Percentiles rank a stretch among this genome's conserved stretches.
Evolutionary conservation across 768 basidiomycete genomes (phyloP).

Genomic region (Suillus variegatus): DNA sequence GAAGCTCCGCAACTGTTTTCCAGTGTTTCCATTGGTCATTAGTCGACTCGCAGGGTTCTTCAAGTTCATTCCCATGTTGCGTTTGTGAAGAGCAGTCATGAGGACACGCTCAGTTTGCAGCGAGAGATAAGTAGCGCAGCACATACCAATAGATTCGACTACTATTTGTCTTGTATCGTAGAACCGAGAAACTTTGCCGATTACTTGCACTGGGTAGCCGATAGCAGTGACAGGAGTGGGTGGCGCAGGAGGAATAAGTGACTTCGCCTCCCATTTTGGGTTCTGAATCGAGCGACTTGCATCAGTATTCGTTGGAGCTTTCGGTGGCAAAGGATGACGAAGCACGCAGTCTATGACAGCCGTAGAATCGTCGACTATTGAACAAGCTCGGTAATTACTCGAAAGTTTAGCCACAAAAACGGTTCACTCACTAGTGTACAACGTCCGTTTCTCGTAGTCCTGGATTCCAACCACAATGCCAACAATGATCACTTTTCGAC

Average conservation of each 20-base stretch:
- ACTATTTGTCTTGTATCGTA: conserved; percentile 47
- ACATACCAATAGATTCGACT: conserved; percentile 54
- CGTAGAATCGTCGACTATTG: conserved; percentile 76
- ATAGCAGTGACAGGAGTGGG: conserved; percentile 43
- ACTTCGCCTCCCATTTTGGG: background rate
- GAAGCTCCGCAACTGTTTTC: conserved; percentile 51
- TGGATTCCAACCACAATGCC: conserved; percentile 68
- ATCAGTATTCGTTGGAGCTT: conserved; percentile 12
- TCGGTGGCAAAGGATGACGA: conserved; percentile 32
- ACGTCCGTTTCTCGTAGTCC: conserved; percentile 55
- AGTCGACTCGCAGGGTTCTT: conserved; percentile 47
- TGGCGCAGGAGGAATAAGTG: background rate
- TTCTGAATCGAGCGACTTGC: conserved; percentile 11
- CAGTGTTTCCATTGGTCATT: conserved; percentile 67
- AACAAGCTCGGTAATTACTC: conserved; percentile 6
- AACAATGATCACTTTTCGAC: conserved; percentile 59
- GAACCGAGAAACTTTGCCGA: conserved; percentile 45
- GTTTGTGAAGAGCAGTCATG: background rate
- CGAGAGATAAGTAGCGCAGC: background rate
- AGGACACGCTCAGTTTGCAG: background rate
- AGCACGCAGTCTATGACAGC: conserved; percentile 69
- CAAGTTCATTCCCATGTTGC: background rate
- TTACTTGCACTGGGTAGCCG: conserved; percentile 47
- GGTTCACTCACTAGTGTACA: conserved; percentile 54
- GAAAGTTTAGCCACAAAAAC: background rate